Evolutionary conservation across 75 land plant genomes (phyloP), one percentile per base, ranked within the genome.

Genomic region (Picea glauca): DNA sequence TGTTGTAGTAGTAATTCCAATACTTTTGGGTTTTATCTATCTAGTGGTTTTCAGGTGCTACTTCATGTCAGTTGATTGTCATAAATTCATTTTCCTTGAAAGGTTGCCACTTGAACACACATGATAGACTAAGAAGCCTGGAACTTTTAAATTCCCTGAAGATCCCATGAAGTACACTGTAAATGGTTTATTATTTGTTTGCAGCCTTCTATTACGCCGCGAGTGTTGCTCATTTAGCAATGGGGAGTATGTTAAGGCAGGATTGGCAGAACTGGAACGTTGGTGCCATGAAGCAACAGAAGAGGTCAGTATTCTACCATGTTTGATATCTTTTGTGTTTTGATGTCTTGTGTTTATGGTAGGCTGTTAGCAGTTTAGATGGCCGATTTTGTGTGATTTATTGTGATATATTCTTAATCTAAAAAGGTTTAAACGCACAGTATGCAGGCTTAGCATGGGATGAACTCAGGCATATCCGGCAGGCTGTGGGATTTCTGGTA

Each of bases 171-270:
- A 70, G 13, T 40, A 46, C 23, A 43, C 23, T 8, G 50, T 70
- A 7, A n/a, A 68, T 75, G 61, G 58, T 58, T 32, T 15, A 20
- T 61, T 62, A 14, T 60, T 23, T 78, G n/a, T 76, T 83, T 26
- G 70, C 88, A 94, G 98, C 76, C 84, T 95, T 58, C 83, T 95
- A 58, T 88, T 95, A 59, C 91, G 96, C 3, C 84, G 98, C 15
- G 98, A 95, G 78, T 95, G 98, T 80, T 95, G 98, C 85, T 95
- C 96, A 58, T 93, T 90, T 73, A 93, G 96, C 84, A 95, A 95
- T 82, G 98, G 96, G 50, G 98, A 95, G 58, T 95, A 91, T 80
- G 85, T 95, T 13, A 95, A 93, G 75, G 86, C 92, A 70, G 98
- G 98, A 30, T 81, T 95, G 79, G 89, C 91, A 58, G 96, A 93